Base-by-base conservation (phyloP, 352 stramenopile species). In the Phytophthora macrochlamydospora region DNA sequence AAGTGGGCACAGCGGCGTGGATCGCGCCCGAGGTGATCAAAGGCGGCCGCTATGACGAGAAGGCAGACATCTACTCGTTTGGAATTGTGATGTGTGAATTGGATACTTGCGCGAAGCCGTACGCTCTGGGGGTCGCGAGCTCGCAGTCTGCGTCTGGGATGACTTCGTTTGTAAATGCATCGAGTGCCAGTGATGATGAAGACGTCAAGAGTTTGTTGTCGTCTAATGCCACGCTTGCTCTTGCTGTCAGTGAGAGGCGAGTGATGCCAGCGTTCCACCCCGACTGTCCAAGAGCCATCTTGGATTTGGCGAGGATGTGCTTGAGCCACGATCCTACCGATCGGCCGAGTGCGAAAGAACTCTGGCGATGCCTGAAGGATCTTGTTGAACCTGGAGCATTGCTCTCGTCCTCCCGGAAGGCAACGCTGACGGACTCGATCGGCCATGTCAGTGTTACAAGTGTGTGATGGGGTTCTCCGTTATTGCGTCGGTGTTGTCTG, bases 61-160 rank as follows among this genome's bases (percentile, higher is more conserved):
- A 73, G 38, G 76, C 73, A 7, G 79, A 89, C 53, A 80, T 89
- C 50, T 89, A 89, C 57, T 87, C 77, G 33, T 86, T 89, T 50
- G 79, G 79, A 2, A 66, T 86, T 1, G 42, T 89, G 7, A 71
- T 89, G 72, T 75, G 61, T 11, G 79, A 86, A 60, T 38, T 87
- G 14, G 76, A 85, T 56, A 83, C 76, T 31, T 85, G 76, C 56
- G 59, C 70, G 8, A 71, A 72, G 51, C 79, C 80, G 35, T 89
- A 83, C 45, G 60, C 67, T 2, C 18, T 73, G 0, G 76, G 73
- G 1, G 58, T 73, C 46, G 59, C 59, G 7, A 57, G 50, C 11
- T 57, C 50, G 7, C 37, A 60, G 24, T 73, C 66, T 14, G 66
- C 61, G 18, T 73, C 66, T 18, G 66, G 66, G 14, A 73, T 73